These are phyloP conservation scores for Bipolaris victoriae DNA, from an alignment of 2,329 filamentous ascomycete species.

Conservation along the genomic window DNA sequence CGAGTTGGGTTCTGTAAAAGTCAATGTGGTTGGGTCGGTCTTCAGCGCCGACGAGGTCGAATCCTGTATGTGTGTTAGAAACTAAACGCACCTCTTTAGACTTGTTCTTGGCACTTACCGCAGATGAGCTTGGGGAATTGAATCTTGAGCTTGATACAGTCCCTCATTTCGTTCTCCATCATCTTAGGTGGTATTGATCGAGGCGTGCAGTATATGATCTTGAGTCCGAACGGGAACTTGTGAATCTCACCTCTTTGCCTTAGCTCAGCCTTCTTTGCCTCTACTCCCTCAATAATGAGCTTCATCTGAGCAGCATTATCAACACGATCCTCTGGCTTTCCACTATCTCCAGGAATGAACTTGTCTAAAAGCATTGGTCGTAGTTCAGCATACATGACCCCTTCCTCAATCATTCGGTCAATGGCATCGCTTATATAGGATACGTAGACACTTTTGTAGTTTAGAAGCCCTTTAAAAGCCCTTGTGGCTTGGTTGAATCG, in stretches of 20 bases:
- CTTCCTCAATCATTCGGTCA: conserved; percentile 66
- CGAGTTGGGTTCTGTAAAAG: conserved; percentile 63
- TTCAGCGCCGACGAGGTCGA: conserved; percentile 72
- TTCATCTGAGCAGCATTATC: conserved; percentile 65
- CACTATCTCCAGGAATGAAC: conserved; percentile 65
- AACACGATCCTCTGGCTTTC: conserved; percentile 53
- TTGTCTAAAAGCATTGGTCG: conserved; percentile 73
- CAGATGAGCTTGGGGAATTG: conserved; percentile 66
- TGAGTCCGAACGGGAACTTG: conserved; percentile 67
- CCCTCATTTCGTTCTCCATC: conserved; percentile 61
- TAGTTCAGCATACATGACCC: conserved; percentile 74
- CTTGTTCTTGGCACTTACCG: conserved; percentile 53
- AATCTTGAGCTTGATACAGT: conserved; percentile 67
- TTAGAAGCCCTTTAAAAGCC: conserved; percentile 75
- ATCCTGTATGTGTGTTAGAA: conserved; percentile 54
- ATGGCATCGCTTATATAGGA: conserved; percentile 66
- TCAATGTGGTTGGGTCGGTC: conserved; percentile 67
- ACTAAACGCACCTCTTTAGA: not conserved
- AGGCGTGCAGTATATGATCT: conserved; percentile 75
- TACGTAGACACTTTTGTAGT: conserved; percentile 68
- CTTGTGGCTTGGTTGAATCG: conserved; percentile 72
- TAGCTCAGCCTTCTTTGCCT: conserved; percentile 54
- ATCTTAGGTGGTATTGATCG: conserved; percentile 60
- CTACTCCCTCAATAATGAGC: conserved; percentile 55
- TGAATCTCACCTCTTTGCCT: conserved; percentile 43